phyloP scores from a whole-genome alignment of 2,329 filamentous ascomycete species.

The Xylaria sp. region DNA sequence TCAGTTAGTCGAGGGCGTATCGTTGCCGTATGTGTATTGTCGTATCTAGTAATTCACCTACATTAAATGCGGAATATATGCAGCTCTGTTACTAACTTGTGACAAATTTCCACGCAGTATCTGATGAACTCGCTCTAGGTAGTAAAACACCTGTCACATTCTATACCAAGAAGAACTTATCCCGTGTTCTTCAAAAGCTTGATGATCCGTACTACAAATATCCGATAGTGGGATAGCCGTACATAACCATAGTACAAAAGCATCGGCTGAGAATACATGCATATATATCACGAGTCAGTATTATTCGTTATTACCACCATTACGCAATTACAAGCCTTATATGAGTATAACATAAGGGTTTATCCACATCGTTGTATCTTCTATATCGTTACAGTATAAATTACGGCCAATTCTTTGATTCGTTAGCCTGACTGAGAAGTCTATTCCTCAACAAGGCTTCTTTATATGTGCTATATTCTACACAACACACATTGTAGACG shows the following conservation, averaged over 20 bases:
- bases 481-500: slow-evolving; percentile 7
- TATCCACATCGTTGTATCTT: background rate
- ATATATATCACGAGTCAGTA: too few relatives aligned
- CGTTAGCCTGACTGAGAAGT: background rate
- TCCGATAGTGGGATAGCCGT: too few relatives aligned
- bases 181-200: too few relatives aligned
- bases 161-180: background rate
- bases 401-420: background rate
- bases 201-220: too few relatives aligned
- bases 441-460: background rate
- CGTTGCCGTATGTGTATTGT: background rate
- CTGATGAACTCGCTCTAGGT: background rate
- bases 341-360: background rate
- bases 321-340: background rate
- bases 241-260: too few relatives aligned
- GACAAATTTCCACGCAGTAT: background rate
- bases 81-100: background rate
- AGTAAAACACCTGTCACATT: background rate
- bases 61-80: background rate
- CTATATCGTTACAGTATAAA: background rate
- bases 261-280: too few relatives aligned
- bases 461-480: slow-evolving; percentile 6
- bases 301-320: too few relatives aligned
- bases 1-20: slow-evolving; percentile 5
- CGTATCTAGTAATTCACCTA: background rate